Evolutionary conservation across 73 alveolate species (phyloP).

Genomic region (Diophrys appendiculata): DNA sequence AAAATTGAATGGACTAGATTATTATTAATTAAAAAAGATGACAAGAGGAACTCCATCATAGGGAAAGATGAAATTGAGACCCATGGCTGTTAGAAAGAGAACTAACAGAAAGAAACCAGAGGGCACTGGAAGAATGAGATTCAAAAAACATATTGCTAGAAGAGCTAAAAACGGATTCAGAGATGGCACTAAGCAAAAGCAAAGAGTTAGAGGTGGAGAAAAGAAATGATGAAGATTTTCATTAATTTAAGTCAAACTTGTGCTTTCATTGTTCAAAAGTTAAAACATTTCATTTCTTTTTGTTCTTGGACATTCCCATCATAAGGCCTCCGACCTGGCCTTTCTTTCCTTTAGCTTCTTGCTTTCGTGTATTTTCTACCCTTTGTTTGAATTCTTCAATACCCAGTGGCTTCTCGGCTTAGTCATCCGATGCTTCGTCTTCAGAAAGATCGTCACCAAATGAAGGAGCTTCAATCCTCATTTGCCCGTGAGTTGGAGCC

Average conservation of each 20-base stretch:
- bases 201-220: too few species aligned
- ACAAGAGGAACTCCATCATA: too few species aligned
- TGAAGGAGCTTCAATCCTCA: constrained; percentile 50
- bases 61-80: too few species aligned
- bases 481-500: constrained; percentile 44
- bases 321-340: background rate
- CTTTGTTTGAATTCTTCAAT: constrained; percentile 63
- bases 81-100: too few species aligned
- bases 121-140: constrained; percentile 90
- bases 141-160: constrained; percentile 78
- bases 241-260: too few species aligned
- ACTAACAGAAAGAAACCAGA: constrained; percentile 69
- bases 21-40: too few species aligned
- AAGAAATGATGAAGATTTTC: too few species aligned
- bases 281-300: too few species aligned
- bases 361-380: constrained; percentile 48
- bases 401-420: constrained; percentile 60
- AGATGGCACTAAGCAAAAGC: too few species aligned
- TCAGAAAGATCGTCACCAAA: constrained; percentile 54
- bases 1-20: too few species aligned
- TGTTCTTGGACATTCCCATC: too few species aligned
- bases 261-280: too few species aligned
- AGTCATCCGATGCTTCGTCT: constrained; percentile 62
- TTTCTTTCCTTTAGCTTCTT: constrained; percentile 43
- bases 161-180: constrained; percentile 91